Evolutionary conservation across 169 alveolate genomes (phyloP).

Genomic region (Blepharisma undulans): DNA sequence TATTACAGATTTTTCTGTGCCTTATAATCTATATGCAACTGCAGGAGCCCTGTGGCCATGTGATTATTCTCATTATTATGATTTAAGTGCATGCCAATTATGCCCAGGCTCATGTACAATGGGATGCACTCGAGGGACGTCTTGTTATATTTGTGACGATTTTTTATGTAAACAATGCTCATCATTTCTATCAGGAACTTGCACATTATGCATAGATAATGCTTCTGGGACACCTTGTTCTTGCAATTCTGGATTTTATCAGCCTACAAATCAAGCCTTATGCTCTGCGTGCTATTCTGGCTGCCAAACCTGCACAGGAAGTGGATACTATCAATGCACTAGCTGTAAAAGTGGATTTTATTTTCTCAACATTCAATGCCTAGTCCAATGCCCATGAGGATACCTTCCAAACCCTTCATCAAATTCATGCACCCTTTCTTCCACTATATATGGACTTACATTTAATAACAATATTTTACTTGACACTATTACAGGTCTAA

Average conservation of each 20-base stretch:
- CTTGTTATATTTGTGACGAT: background rate
- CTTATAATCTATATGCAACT: background rate
- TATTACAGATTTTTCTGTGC: background rate
- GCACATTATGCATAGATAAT: background rate
- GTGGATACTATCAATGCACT: background rate
- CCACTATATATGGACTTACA: background rate
- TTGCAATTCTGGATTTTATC: background rate
- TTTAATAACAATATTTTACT: background rate
- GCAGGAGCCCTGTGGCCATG: background rate
- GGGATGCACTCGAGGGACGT: background rate
- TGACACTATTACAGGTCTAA: background rate
- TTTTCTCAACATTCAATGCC: background rate
- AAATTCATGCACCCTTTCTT: background rate
- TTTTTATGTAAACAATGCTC: background rate
- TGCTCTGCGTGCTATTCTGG: background rate
- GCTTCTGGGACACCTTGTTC: background rate
- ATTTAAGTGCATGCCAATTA: background rate
- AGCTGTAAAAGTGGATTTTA: background rate
- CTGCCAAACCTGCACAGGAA: background rate
- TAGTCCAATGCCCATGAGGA: background rate
- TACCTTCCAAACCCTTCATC: background rate
- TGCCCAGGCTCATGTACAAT: background rate
- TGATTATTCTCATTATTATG: background rate
- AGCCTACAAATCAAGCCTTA: background rate
- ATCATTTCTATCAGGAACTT: background rate